These are phyloP conservation scores for Arctium lappa DNA, from an alignment of 129 eudicot genomes.

Conservation along the genomic window DNA sequence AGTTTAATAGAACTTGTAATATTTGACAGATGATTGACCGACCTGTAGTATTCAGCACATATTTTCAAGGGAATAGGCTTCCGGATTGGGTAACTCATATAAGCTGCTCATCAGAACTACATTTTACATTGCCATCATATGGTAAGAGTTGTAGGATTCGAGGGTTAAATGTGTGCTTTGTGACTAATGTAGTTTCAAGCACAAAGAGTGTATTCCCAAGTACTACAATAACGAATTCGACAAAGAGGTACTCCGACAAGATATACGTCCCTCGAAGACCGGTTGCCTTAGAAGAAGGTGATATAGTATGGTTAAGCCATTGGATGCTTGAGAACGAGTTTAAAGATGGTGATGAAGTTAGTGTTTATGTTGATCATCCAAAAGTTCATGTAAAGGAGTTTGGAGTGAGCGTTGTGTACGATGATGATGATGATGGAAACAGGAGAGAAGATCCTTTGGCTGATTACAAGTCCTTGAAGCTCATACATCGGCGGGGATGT, in stretches of 20 bases:
- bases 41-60: conserved; percentile 4
- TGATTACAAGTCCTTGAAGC: conserved; percentile 9
- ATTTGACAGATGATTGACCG: neutral
- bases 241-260: neutral
- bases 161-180: neutral
- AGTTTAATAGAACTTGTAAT: neutral
- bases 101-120: neutral
- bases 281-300: neutral
- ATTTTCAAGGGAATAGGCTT: conserved; percentile 10
- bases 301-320: neutral
- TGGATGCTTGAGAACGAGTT: too few relatives aligned
- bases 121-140: neutral
- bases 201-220: neutral
- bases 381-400: too few relatives aligned
- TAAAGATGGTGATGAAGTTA: too few relatives aligned
- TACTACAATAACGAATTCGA: neutral
- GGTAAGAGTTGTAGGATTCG: neutral
- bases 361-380: too few relatives aligned
- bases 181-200: neutral
- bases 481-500: too few relatives aligned
- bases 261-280: neutral
- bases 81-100: neutral
- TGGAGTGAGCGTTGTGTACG: neutral
- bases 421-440: neutral
- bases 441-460: neutral